Conservation (phyloP, 2,329 filamentous ascomycete species). For the Paramyrothecium roridum region DNA sequence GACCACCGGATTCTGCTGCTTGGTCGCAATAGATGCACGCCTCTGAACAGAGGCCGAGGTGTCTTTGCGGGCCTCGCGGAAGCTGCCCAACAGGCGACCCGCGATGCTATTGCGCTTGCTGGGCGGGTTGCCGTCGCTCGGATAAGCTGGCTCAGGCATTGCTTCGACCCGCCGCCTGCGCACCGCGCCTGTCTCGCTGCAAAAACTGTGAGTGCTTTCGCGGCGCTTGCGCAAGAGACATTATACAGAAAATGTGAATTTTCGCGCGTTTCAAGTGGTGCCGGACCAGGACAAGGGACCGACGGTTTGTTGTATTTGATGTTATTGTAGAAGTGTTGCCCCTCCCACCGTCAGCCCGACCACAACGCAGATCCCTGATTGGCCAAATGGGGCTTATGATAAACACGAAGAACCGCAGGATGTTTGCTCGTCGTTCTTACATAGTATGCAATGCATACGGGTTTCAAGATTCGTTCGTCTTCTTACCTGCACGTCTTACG, state of each 20-base stretch:
- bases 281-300: not conserved
- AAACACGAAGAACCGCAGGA: too few relatives aligned
- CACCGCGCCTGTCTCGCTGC: conserved; percentile 6
- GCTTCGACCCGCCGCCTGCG: conserved; percentile 9
- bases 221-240: not conserved
- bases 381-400: not conserved
- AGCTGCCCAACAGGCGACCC: conserved; percentile 31
- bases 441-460: too few relatives aligned
- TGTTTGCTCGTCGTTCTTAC: too few relatives aligned
- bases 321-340: not conserved
- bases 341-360: not conserved
- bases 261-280: not conserved
- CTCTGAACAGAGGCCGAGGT: conserved; percentile 18
- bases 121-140: conserved; percentile 20
- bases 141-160: conserved; percentile 2
- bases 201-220: conserved; percentile 6
- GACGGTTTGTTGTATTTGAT: not conserved
- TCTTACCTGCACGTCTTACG: too few relatives aligned
- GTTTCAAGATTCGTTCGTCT: too few relatives aligned
- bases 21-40: conserved; percentile 26
- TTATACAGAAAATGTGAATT: not conserved
- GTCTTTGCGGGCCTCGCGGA: conserved; percentile 27
- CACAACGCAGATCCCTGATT: not conserved
- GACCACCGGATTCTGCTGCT: conserved; percentile 30
- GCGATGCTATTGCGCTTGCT: conserved; percentile 39